Conservation (phyloP, 441 rosid species). For the Metrosideros polymorpha region DNA sequence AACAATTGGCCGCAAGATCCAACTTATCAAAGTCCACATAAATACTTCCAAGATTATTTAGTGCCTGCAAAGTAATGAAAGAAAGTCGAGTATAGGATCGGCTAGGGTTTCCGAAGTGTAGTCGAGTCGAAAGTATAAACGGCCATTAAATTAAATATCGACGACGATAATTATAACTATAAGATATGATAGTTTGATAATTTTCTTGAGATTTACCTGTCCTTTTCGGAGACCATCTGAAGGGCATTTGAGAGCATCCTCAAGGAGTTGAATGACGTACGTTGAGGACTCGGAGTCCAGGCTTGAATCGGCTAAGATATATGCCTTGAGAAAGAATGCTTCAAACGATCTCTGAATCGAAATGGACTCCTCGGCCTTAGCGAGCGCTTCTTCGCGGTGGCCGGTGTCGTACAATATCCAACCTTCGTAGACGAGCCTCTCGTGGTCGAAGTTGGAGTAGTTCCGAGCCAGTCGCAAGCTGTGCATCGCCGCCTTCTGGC, state of each 20-base stretch:
- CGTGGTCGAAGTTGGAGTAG: constrained; percentile 67
- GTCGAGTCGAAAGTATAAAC: background rate
- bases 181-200: background rate
- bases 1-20: constrained; percentile 90
- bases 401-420: constrained; percentile 97
- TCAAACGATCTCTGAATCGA: constrained; percentile 88
- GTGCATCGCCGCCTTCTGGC: constrained; percentile 95
- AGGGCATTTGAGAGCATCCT: constrained; percentile 95
- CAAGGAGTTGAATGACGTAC: constrained; percentile 71
- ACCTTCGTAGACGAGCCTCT: constrained; percentile 93
- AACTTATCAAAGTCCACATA: constrained; percentile 85
- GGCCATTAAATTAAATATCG: rapidly evolving
- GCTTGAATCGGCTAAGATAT: constrained; percentile 70
- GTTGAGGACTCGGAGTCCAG: constrained; percentile 63
- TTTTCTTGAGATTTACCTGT: constrained; percentile 43
- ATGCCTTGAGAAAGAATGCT: constrained; percentile 97
- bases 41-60: constrained; percentile 85
- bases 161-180: no score
- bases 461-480: constrained; percentile 86
- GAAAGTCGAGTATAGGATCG: background rate
- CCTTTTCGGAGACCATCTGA: constrained; percentile 99
- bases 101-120: background rate
- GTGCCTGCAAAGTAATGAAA: constrained; percentile 47
- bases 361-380: constrained; percentile 87
- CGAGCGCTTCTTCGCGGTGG: constrained; percentile 90